Conservation (phyloP, 1,284 basidiomycete genomes). For the Naganishia liquefaciens region DNA sequence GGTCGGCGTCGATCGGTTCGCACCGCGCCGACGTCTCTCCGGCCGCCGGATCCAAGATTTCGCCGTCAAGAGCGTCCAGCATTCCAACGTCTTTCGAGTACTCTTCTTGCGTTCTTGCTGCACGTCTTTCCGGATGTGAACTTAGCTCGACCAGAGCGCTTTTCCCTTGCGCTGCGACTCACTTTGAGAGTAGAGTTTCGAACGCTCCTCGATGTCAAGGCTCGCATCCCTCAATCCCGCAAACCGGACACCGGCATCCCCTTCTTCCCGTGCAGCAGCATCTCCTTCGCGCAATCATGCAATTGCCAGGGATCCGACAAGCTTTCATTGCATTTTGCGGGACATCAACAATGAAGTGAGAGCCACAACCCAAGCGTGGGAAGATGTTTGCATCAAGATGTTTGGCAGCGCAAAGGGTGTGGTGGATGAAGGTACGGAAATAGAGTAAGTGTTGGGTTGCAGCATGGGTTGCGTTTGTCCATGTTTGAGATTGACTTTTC, state of each 20-base stretch:
- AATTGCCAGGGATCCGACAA: slow-evolving; percentile 28
- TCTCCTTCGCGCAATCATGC: slow-evolving; percentile 20
- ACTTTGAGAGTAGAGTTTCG: no score
- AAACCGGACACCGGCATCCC: slow-evolving; percentile 23
- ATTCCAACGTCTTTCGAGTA: no score
- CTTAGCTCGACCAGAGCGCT: neutral
- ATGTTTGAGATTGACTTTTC: neutral
- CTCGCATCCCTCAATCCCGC: slow-evolving; percentile 29
- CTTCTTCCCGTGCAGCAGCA: slow-evolving; percentile 22
- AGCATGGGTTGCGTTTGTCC: neutral
- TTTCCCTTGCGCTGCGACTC: neutral
- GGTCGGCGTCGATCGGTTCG: no score
- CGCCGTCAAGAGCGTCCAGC: no score
- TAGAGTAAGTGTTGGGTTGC: slow-evolving; percentile 28
- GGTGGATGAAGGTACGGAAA: slow-evolving; percentile 33
- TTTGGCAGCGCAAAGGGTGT: slow-evolving; percentile 24
- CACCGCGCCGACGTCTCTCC: no score
- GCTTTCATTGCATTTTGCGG: slow-evolving; percentile 29
- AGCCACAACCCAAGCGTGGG: slow-evolving; percentile 23
- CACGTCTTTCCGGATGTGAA: no score
- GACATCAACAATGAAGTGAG: slow-evolving; percentile 26
- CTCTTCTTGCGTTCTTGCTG: no score
- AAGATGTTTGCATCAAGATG: slow-evolving; percentile 22
- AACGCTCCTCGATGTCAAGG: slow-evolving; percentile 13
- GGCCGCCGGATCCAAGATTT: no score